Percentiles rank a stretch among this genome's conserved stretches.
Evolutionary conservation across 148 eudicot genomes (phyloP).

Genomic region (Euryodendron excelsum): DNA sequence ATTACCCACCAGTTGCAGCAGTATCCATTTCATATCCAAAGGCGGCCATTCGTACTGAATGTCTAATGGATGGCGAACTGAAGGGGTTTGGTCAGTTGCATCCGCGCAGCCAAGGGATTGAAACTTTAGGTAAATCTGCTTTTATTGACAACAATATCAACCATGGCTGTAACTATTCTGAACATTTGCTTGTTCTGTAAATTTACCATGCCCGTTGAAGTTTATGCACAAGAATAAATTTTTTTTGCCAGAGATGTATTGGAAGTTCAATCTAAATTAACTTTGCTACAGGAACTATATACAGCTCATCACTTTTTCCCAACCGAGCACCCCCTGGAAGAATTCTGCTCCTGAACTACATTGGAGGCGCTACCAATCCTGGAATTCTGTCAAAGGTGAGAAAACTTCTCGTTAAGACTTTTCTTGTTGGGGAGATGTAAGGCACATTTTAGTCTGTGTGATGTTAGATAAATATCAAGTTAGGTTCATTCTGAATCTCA

Average conservation of each 20-base stretch:
- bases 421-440: background rate
- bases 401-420: background rate
- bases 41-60: constrained; percentile 62
- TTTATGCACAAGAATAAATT: background rate
- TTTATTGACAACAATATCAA: background rate
- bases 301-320: constrained; percentile 88
- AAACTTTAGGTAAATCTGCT: constrained; percentile 60
- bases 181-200: background rate
- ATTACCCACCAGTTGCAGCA: constrained; percentile 88
- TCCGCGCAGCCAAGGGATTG: constrained; percentile 89
- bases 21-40: constrained; percentile 82
- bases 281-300: constrained; percentile 61
- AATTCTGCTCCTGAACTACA: constrained; percentile 70
- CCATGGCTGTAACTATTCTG: background rate
- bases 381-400: constrained; percentile 67
- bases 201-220: background rate
- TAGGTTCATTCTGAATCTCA: background rate
- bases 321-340: constrained; percentile 86
- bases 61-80: constrained; percentile 69
- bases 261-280: background rate
- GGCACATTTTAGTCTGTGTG: background rate
- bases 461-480: background rate
- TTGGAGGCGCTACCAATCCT: constrained; percentile 80
- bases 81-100: constrained; percentile 90
- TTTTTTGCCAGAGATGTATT: background rate